phyloP scores from a whole-genome alignment of 2,329 filamentous ascomycete genomes.

The Sarocladium kiliense region DNA sequence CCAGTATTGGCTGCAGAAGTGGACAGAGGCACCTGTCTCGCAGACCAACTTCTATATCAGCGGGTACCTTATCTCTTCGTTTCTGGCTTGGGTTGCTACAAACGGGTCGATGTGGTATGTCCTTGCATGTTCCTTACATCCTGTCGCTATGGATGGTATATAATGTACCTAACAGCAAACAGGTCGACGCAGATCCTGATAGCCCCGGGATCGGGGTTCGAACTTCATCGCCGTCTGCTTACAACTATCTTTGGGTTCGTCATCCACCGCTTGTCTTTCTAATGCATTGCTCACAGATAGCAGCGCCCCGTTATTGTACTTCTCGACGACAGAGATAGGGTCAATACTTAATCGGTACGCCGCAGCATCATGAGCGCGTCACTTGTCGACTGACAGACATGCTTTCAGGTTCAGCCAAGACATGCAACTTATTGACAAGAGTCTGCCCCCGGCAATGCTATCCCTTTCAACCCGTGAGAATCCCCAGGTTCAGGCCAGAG shows the following conservation, averaged over 20 bases:
- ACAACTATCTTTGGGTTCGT: conserved; percentile 8
- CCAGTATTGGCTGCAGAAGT: conserved; percentile 33
- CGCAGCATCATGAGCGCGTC: not conserved
- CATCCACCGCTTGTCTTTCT: too few species aligned
- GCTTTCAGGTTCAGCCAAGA: conserved; percentile 32
- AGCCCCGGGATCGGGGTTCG: conserved; percentile 30
- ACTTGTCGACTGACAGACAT: not conserved
- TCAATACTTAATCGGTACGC: conserved; percentile 32
- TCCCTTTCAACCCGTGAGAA: conserved; percentile 19
- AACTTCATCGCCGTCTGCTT: conserved; percentile 16
- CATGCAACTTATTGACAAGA: conserved; percentile 33
- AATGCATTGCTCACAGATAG: not conserved
- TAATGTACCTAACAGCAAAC: too few species aligned
- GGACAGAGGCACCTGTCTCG: conserved; percentile 25
- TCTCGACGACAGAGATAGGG: conserved; percentile 32
- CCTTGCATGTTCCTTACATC: not conserved
- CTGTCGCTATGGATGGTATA: too few species aligned
- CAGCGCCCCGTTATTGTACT: conserved; percentile 33
- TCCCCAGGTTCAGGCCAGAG: not conserved
- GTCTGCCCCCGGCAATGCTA: conserved; percentile 27
- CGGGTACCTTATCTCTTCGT: conserved; percentile 31
- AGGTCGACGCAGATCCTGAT: conserved; percentile 28
- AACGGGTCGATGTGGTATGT: conserved; percentile 29
- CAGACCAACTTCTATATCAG: conserved; percentile 25
- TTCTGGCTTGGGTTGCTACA: conserved; percentile 24